Evolutionary conservation across 306 rosid genomes (phyloP).

Genomic region (Inga oerstediana): DNA sequence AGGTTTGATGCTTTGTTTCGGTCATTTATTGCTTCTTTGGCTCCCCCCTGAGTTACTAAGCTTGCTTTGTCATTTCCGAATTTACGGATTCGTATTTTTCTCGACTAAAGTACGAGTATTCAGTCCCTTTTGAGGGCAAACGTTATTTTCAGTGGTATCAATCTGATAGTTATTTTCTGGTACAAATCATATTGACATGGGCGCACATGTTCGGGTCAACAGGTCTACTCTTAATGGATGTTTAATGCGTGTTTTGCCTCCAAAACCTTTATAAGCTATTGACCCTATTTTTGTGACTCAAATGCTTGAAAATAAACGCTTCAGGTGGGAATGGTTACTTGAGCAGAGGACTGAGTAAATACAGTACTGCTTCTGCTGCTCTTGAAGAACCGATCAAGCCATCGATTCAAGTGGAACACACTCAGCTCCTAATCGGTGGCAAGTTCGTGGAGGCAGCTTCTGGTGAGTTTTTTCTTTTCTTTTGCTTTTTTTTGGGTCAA

Average conservation of each 20-base stretch:
- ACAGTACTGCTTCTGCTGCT: constrained; percentile 61
- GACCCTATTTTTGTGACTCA: neutral
- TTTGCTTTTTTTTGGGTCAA: neutral
- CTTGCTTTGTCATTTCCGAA: neutral
- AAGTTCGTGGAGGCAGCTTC: constrained; percentile 84
- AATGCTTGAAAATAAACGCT: neutral
- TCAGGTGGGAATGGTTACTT: constrained; percentile 54
- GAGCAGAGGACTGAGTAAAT: constrained; percentile 44
- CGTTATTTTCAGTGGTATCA: neutral
- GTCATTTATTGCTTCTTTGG: neutral
- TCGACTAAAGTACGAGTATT: neutral
- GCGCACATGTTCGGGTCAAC: neutral
- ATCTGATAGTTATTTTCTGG: neutral
- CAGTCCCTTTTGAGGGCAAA: neutral
- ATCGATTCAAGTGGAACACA: constrained; percentile 48
- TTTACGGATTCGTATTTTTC: neutral
- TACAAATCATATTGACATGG: neutral
- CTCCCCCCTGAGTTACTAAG: neutral
- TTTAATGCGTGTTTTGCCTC: constrained; percentile 2
- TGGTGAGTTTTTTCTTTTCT: constrained; percentile 47
- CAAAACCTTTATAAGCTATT: neutral
- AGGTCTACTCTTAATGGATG: neutral
- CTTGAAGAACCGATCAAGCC: constrained; percentile 71
- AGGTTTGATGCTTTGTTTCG: neutral
- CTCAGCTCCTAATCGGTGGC: constrained; percentile 78